Conservation (phyloP, 2,329 filamentous ascomycete species). For the Pseudogymnoascus sp. region DNA sequence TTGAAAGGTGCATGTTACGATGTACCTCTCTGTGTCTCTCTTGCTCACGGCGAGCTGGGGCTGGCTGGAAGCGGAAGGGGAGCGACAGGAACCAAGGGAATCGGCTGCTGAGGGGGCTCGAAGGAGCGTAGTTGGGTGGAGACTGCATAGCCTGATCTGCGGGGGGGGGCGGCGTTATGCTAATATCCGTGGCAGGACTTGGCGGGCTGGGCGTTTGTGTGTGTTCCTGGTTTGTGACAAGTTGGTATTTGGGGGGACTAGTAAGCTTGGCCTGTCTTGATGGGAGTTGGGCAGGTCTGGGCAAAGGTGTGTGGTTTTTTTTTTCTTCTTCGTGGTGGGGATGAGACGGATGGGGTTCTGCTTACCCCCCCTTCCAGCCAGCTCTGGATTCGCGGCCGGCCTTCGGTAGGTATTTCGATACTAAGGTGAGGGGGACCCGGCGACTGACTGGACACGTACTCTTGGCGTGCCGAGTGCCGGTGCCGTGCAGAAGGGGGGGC, state of each 20-base stretch:
- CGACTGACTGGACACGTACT: not conserved
- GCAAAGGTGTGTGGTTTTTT: too few relatives aligned
- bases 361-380: too few relatives aligned
- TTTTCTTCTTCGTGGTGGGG: too few relatives aligned
- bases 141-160: not conserved
- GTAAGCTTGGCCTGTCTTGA: not conserved
- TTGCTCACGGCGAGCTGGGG: too few relatives aligned
- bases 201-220: not conserved
- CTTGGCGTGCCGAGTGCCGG: not conserved
- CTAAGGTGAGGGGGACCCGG: too few relatives aligned
- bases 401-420: too few relatives aligned
- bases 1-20: too few relatives aligned
- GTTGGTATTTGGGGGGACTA: too few relatives aligned
- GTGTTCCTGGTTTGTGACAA: not conserved
- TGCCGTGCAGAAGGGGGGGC: not conserved
- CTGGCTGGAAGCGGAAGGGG: not conserved
- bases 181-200: not conserved
- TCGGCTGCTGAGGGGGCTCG: not conserved
- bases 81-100: not conserved
- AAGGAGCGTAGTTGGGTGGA: too few relatives aligned
- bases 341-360: too few relatives aligned
- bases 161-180: not conserved
- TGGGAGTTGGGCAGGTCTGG: not conserved
- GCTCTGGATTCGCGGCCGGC: too few relatives aligned
- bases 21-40: too few relatives aligned